Conservation (phyloP, 2,329 filamentous ascomycete species). For the Colletotrichum somersetense region DNA sequence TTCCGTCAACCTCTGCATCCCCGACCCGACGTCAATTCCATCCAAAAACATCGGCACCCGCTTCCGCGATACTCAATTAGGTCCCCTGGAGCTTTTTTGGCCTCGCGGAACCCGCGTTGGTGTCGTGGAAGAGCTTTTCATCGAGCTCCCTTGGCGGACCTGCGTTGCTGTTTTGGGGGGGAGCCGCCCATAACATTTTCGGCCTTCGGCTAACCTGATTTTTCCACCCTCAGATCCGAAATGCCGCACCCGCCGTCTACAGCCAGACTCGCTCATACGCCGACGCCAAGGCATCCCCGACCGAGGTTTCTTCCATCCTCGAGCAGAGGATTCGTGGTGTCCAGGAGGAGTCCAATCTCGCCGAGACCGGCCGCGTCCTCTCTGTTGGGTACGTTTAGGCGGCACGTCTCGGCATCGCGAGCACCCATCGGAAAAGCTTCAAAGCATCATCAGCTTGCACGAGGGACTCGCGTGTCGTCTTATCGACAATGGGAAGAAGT, state of each 20-base stretch:
- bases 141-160: conserved; percentile 49
- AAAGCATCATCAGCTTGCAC: conserved; percentile 37
- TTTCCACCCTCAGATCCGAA: conserved; percentile 79
- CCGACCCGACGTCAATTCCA: conserved; percentile 60
- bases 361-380: conserved; percentile 98
- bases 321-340: conserved; percentile 99
- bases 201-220: conserved; percentile 67
- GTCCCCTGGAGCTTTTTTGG: conserved; percentile 53
- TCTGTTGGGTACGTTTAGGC: conserved; percentile 89
- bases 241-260: conserved; percentile 83
- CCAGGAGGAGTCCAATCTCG: conserved; percentile 94
- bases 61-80: conserved; percentile 54
- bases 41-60: conserved; percentile 57
- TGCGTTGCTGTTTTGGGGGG: conserved; percentile 46
- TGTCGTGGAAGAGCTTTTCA: conserved; percentile 49
- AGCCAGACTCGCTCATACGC: conserved; percentile 87
- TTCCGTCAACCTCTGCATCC: conserved; percentile 49
- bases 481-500: conserved; percentile 33
- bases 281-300: conserved; percentile 95
- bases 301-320: conserved; percentile 98
- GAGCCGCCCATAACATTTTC: conserved; percentile 51
- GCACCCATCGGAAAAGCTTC: conserved; percentile 30
- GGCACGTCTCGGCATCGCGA: conserved; percentile 40
- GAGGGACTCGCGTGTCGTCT: conserved; percentile 31
- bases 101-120: conserved; percentile 41